phyloP scores from a whole-genome alignment of 495 filamentous ascomycete species.

The Penicillium maclennaniae region DNA sequence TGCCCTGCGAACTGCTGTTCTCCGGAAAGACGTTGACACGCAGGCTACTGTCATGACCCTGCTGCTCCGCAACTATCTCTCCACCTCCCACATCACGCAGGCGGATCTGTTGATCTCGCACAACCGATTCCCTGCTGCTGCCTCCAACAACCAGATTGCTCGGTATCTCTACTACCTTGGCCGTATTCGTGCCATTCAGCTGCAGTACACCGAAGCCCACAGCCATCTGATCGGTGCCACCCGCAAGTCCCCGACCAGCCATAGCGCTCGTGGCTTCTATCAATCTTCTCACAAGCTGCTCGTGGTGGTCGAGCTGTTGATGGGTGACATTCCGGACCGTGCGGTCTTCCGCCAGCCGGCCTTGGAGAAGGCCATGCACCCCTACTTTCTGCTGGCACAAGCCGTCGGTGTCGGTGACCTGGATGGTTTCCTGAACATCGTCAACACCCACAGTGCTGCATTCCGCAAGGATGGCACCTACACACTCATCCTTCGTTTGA shows the following conservation, averaged over 20 bases:
- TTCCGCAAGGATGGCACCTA: constrained; percentile 95
- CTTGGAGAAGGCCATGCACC: constrained; percentile 80
- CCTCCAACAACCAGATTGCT: constrained; percentile 96
- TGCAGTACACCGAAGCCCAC: constrained; percentile 95
- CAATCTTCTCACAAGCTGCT: constrained; percentile 92
- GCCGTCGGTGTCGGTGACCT: constrained; percentile 93
- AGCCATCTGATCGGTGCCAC: constrained; percentile 88
- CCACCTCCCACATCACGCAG: constrained; percentile 94
- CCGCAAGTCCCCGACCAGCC: constrained; percentile 86
- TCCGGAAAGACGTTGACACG: constrained; percentile 93
- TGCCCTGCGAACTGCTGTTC: constrained; percentile 85
- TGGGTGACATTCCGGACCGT: constrained; percentile 98
- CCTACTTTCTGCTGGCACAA: constrained; percentile 89
- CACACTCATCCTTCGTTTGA: constrained; percentile 85
- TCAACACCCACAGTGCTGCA: constrained; percentile 70
- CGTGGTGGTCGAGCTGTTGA: constrained; percentile 91
- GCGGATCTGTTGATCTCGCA: constrained; percentile 93
- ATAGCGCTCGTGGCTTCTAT: constrained; percentile 86
- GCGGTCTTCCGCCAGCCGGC: constrained; percentile 83
- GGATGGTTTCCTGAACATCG: constrained; percentile 81
- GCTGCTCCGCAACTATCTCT: constrained; percentile 91
- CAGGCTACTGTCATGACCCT: constrained; percentile 93
- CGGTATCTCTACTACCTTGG: constrained; percentile 95
- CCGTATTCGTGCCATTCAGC: constrained; percentile 91
- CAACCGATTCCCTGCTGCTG: constrained; percentile 87